Conservation (phyloP, 2,329 filamentous ascomycete species). For the Venturia nashicola region DNA sequence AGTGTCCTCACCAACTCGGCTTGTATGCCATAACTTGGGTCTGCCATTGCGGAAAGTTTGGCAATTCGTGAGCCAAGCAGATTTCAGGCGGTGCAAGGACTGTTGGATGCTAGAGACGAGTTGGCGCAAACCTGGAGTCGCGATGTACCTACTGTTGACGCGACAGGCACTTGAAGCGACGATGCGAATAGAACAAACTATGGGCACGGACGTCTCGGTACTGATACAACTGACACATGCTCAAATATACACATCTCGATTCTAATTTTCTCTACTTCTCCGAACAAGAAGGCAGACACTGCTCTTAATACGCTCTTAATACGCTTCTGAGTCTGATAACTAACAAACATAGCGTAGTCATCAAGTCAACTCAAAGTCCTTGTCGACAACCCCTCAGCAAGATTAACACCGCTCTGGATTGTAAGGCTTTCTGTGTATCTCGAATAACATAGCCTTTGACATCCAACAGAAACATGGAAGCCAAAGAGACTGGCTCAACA, state of each 20-base stretch:
- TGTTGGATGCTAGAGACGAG: background rate
- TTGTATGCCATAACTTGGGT: conserved; percentile 37
- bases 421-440: no score
- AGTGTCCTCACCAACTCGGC: conserved; percentile 26
- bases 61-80: background rate
- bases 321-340: no score
- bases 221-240: background rate
- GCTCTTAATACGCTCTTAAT: no score
- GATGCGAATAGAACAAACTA: background rate
- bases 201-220: background rate
- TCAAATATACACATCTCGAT: background rate
- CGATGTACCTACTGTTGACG: background rate
- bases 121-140: background rate
- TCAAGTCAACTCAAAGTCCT: no score
- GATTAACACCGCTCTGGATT: no score
- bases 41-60: conserved; percentile 19
- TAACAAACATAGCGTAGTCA: no score
- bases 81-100: background rate
- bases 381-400: no score
- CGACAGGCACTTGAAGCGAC: background rate
- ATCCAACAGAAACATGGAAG: background rate
- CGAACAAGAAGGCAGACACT: no score
- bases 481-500: background rate
- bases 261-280: no score
- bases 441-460: background rate